Percentiles rank a stretch among this genome's conserved stretches.
Evolutionary conservation across 2,329 filamentous ascomycete species (phyloP).

Genomic region (Sclerotiophoma versabilis): DNA sequence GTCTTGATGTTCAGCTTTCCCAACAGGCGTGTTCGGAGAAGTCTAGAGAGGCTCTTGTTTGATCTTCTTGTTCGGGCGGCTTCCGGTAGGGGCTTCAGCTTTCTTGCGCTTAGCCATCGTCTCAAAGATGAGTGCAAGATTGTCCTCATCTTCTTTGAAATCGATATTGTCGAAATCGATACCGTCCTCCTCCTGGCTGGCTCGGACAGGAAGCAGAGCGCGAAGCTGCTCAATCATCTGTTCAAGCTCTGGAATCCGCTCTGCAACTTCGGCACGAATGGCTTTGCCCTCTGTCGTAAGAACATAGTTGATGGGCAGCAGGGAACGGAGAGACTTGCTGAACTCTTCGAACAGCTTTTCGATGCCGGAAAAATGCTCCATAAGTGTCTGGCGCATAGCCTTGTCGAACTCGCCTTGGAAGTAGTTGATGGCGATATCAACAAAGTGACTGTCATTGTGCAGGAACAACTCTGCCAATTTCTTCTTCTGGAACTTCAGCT

Average conservation of each 20-base stretch:
- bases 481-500: conserved; percentile 23
- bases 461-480: conserved; percentile 11
- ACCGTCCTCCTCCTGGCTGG: not conserved
- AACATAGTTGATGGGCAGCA: conserved; percentile 5
- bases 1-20: too few species aligned
- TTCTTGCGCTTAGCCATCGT: conserved; percentile 3
- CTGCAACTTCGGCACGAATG: conserved; percentile 4
- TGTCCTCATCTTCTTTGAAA: not conserved
- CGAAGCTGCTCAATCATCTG: not conserved
- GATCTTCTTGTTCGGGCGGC: not conserved
- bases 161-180: not conserved
- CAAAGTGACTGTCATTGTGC: conserved; percentile 14
- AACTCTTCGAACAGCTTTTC: conserved; percentile 1
- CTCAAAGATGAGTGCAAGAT: not conserved
- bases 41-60: not conserved
- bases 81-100: not conserved
- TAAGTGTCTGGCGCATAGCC: not conserved
- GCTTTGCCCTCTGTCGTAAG: not conserved
- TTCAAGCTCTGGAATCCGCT: conserved; percentile 3
- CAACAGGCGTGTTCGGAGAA: too few species aligned
- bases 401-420: conserved; percentile 18
- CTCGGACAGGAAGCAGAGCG: not conserved
- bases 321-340: not conserved
- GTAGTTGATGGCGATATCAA: conserved; percentile 14
- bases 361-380: not conserved